A percentile compares a stretch with the other conserved stretches of the same genome.
phyloP scores from a whole-genome alignment of 257 asterid species.

The Petrea volubilis region DNA sequence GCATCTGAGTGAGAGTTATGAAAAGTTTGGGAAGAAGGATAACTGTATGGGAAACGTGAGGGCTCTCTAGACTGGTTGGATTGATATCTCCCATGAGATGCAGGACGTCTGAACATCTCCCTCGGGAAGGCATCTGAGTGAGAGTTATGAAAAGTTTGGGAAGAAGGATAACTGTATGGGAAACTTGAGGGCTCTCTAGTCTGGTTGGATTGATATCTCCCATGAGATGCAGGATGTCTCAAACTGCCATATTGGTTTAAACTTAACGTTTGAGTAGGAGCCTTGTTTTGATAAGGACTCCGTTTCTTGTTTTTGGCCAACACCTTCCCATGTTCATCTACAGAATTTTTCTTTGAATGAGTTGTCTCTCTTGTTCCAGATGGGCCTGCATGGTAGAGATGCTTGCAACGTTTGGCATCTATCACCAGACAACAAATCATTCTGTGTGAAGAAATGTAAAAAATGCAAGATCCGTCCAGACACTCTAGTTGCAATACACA shows the following conservation, averaged over 20 bases:
- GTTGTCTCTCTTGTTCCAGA: slow-evolving; percentile 24
- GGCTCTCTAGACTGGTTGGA: slow-evolving; percentile 30
- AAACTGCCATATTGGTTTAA: slow-evolving; percentile 20
- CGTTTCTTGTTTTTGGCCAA: slow-evolving; percentile 26
- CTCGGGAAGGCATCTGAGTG: slow-evolving; percentile 17
- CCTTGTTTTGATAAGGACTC: slow-evolving; percentile 10
- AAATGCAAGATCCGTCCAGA: no score
- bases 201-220: slow-evolving; percentile 31
- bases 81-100: slow-evolving; percentile 32
- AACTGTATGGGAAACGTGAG: slow-evolving; percentile 15
- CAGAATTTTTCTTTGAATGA: slow-evolving; percentile 20
- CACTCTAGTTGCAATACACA: no score
- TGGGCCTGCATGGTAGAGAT: slow-evolving; percentile 26
- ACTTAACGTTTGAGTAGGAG: slow-evolving; percentile 20
- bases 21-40: slow-evolving; percentile 19
- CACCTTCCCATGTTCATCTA: slow-evolving; percentile 28
- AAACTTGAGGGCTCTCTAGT: slow-evolving; percentile 27
- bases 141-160: slow-evolving; percentile 23
- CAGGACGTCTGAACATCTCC: slow-evolving; percentile 12
- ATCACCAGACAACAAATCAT: slow-evolving; percentile 19
- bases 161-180: slow-evolving; percentile 9
- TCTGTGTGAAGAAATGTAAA: no score
- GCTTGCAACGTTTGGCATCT: slow-evolving; percentile 44
- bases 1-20: slow-evolving; percentile 17
- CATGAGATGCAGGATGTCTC: slow-evolving; percentile 25